Evolutionary conservation across 192 early-diverging fungal genomes (phyloP), one percentile per base, ranked within the genome.

Genomic region (Coemansia sp.): DNA sequence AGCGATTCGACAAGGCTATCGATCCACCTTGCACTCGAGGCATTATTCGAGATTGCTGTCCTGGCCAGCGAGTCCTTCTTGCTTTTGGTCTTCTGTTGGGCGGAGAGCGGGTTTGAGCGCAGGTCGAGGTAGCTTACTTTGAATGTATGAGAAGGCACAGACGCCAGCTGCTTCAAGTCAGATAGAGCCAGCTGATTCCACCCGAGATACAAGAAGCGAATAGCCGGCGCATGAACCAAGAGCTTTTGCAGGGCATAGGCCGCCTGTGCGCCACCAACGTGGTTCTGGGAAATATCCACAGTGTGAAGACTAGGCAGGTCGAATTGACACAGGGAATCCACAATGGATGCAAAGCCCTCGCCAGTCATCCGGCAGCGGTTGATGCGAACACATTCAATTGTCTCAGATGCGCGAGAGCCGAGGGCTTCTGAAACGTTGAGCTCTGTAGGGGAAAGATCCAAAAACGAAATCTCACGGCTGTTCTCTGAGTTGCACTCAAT

Each of bases 301-400:
- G 74, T 76, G 44, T 74, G 79, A 16, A 82, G 70, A 22, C 37
- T 49, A 1, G 71, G 65, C 5, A 82, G 71, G 14, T 68, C 58
- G 22, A 65, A n/a, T 12, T 22, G 39, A 19, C 79, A 76, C 14
- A 82, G 68, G n/a, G 46, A 71, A 13, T 76, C 74, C 11, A 76
- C 74, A 59, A 76, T 61, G 41, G 55, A 20, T 17, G 62, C 63
- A 54, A 82, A 76, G 7, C 41, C n/a, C 17, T 13, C 58, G 63
- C 74, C 61, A 42, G 72, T 60, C 74, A 82, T 76, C 54, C 79
- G 70, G 57, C 79, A 82, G 38, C 79, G 74, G 46, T 82, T 82
- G 62, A 82, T 71, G 61, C 79, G 79, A 62, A 82, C 60, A 42
- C 79, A 76, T 25, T 82, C 79, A 54, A 82, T 82, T 20, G 74